Conservation (phyloP, 2,329 filamentous ascomycete species). For the Emericellopsis cladophorae region DNA sequence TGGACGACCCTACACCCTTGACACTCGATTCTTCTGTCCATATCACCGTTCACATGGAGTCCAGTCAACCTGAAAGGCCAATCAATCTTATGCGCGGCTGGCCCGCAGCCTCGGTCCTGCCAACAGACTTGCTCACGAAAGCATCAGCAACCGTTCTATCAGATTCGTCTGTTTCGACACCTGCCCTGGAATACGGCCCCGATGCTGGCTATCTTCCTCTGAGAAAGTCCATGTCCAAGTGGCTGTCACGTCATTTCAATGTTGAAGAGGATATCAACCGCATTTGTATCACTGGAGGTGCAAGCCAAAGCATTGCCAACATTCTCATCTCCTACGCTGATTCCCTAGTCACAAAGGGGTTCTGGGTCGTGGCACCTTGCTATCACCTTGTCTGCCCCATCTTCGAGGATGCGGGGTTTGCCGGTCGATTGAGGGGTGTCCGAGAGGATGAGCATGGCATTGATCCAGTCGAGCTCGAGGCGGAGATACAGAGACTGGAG, state of each 20-base stretch:
- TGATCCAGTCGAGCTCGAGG: conserved; percentile 42
- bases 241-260: conserved; percentile 54
- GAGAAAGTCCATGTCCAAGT: conserved; percentile 53
- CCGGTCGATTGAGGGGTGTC: conserved; percentile 50
- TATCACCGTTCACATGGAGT: too few relatives aligned
- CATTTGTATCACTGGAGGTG: conserved; percentile 75
- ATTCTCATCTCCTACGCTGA: conserved; percentile 73
- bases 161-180: conserved; percentile 41
- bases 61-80: conserved; percentile 16
- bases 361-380: conserved; percentile 74
- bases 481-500: conserved; percentile 15
- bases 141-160: conserved; percentile 50
- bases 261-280: conserved; percentile 33
- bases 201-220: conserved; percentile 64
- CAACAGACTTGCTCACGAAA: conserved; percentile 45
- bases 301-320: conserved; percentile 69
- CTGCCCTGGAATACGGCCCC: conserved; percentile 67
- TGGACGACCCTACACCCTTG: background rate
- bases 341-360: conserved; percentile 55
- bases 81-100: conserved; percentile 60
- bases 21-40: background rate
- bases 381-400: conserved; percentile 81
- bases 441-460: conserved; percentile 70
- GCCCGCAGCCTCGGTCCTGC: conserved; percentile 52
- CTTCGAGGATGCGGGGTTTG: conserved; percentile 70